phyloP scores from a whole-genome alignment of 139 green algal genomes.

The Edaphochlamys debaryana region DNA sequence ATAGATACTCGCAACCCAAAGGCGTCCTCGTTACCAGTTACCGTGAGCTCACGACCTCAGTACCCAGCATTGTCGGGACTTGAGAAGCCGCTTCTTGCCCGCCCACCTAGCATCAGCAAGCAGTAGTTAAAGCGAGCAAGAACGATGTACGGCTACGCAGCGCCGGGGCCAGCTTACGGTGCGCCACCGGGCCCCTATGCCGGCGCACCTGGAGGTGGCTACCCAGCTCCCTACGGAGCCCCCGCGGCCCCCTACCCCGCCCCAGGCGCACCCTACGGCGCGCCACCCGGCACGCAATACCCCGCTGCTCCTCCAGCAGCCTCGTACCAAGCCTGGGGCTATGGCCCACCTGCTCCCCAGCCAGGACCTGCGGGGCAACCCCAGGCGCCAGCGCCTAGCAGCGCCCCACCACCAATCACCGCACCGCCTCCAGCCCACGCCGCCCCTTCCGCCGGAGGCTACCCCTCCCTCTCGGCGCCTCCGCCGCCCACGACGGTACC shows the following conservation, averaged over 20 bases:
- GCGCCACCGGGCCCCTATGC: neutral
- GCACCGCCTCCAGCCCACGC: neutral
- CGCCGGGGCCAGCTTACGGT: neutral
- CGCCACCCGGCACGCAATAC: neutral
- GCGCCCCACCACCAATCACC: neutral
- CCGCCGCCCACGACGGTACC: neutral
- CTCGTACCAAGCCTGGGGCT: too few relatives aligned
- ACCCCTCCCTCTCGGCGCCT: constrained; percentile 11
- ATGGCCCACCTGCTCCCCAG: too few relatives aligned
- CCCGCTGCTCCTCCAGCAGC: too few relatives aligned
- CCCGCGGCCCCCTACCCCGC: neutral
- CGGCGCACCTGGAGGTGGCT: neutral
- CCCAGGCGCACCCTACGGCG: neutral
- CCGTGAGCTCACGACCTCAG: too few relatives aligned
- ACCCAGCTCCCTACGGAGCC: neutral
- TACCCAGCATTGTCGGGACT: too few relatives aligned
- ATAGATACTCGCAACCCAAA: too few relatives aligned
- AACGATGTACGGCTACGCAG: constrained; percentile 16
- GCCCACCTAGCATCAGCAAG: too few relatives aligned
- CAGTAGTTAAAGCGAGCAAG: too few relatives aligned
- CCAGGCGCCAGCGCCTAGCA: neutral
- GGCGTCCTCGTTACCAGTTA: too few relatives aligned
- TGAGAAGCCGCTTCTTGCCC: too few relatives aligned
- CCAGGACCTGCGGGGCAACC: too few relatives aligned
- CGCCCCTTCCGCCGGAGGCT: neutral